These are phyloP conservation scores for Chrysosporium keratinophilum DNA, from an alignment of 2,329 filamentous ascomycete genomes.

Conservation along the genomic window DNA sequence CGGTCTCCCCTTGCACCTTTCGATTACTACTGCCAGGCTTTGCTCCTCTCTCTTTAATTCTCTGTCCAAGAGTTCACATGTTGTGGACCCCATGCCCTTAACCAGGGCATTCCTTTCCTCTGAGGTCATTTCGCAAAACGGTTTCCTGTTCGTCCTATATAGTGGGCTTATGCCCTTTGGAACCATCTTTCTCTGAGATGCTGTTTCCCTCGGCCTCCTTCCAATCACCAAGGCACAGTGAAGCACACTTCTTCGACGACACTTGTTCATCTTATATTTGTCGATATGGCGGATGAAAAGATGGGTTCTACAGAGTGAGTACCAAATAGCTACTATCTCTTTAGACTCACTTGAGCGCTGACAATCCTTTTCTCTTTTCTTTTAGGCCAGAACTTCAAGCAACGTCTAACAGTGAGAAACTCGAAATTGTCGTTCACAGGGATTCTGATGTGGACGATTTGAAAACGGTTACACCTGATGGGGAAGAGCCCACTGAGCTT, in stretches of 20 bases:
- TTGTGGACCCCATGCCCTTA: no score
- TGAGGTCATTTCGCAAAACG: no score
- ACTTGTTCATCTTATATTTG: not conserved
- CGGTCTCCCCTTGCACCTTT: no score
- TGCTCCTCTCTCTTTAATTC: no score
- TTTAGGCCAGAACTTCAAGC: not conserved
- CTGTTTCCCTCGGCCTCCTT: not conserved
- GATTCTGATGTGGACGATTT: conserved; percentile 8
- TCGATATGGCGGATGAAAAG: not conserved
- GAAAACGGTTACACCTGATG: conserved; percentile 30
- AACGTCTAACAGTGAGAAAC: not conserved
- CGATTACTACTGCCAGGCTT: no score
- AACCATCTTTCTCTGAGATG: not conserved
- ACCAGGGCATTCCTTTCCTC: no score
- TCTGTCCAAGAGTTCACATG: no score
- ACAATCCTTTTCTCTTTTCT: not conserved
- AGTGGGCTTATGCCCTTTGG: not conserved
- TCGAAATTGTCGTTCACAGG: conserved; percentile 1
- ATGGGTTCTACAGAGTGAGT: not conserved
- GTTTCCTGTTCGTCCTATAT: not conserved
- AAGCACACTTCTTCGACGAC: not conserved
- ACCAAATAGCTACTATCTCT: not conserved
- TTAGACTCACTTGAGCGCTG: not conserved
- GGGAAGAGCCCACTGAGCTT: conserved; percentile 43
- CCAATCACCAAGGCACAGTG: not conserved